Conservation (phyloP, 73 alveolate genomes). For the Blepharisma stoltei region DNA sequence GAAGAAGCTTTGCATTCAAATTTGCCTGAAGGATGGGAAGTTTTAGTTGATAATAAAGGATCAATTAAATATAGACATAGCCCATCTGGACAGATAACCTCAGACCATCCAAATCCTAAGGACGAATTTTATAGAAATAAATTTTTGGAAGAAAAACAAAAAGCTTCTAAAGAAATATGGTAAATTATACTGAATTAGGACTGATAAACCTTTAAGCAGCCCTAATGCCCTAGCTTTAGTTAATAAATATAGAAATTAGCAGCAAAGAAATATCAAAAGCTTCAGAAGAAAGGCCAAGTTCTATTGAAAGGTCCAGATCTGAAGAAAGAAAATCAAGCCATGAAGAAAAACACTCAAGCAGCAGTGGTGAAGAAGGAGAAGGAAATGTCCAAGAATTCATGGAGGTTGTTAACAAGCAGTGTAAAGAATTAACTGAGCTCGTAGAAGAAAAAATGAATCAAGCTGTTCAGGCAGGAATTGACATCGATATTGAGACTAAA, state of each 20-base stretch:
- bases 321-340: not conserved
- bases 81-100: not conserved
- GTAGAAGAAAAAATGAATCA: not conserved
- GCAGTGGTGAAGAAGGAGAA: not conserved
- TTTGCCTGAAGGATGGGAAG: conserved; percentile 19
- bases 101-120: not conserved
- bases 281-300: not conserved
- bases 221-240: too few relatives aligned
- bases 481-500: not conserved
- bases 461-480: not conserved
- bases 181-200: too few relatives aligned
- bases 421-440: not conserved
- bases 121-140: not conserved
- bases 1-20: not conserved
- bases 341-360: not conserved
- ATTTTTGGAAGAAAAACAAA: not conserved
- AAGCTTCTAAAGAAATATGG: not conserved
- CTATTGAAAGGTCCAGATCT: not conserved
- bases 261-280: not conserved
- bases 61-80: not conserved
- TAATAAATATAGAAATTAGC: not conserved
- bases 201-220: too few relatives aligned
- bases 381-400: not conserved
- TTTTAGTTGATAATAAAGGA: not conserved
- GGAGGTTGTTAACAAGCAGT: not conserved